Conservation (phyloP, 1,284 basidiomycete species). For the Porogramme epimiltina region DNA sequence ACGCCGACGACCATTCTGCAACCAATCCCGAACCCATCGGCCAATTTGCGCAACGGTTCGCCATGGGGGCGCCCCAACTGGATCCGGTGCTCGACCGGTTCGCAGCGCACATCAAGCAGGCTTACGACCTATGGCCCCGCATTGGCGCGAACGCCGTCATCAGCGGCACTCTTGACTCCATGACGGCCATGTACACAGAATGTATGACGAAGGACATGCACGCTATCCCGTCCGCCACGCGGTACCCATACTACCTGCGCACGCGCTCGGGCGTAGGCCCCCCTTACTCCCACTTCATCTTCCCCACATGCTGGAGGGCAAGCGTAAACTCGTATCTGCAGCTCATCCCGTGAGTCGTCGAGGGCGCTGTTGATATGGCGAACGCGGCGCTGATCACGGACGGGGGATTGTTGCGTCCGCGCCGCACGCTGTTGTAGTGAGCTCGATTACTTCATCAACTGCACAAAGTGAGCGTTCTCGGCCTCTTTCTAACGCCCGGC, state of each 20-base stretch:
- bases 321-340: slow-evolving; percentile 14
- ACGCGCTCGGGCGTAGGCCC: slow-evolving; percentile 9
- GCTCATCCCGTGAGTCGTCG: slow-evolving; percentile 10
- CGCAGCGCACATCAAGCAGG: slow-evolving; percentile 4
- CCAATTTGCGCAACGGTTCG: slow-evolving; percentile 10
- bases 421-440: not conserved
- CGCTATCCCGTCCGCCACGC: slow-evolving; percentile 7
- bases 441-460: slow-evolving; percentile 13
- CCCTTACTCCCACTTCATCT: slow-evolving; percentile 16
- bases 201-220: slow-evolving; percentile 8
- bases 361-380: not conserved
- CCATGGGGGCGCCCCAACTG: slow-evolving; percentile 10
- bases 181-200: slow-evolving; percentile 17
- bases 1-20: slow-evolving; percentile 10
- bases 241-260: slow-evolving; percentile 16
- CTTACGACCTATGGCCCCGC: slow-evolving; percentile 10
- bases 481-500: not conserved
- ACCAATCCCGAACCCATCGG: slow-evolving; percentile 5
- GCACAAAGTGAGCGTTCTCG: slow-evolving; percentile 10
- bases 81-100: slow-evolving; percentile 15
- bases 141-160: slow-evolving; percentile 16
- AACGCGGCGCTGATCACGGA: not conserved
- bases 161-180: slow-evolving; percentile 16
- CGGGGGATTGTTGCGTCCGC: not conserved
- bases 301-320: slow-evolving; percentile 9